phyloP scores from a whole-genome alignment of 139 green algal genomes.

The Chlorella sp. region DNA sequence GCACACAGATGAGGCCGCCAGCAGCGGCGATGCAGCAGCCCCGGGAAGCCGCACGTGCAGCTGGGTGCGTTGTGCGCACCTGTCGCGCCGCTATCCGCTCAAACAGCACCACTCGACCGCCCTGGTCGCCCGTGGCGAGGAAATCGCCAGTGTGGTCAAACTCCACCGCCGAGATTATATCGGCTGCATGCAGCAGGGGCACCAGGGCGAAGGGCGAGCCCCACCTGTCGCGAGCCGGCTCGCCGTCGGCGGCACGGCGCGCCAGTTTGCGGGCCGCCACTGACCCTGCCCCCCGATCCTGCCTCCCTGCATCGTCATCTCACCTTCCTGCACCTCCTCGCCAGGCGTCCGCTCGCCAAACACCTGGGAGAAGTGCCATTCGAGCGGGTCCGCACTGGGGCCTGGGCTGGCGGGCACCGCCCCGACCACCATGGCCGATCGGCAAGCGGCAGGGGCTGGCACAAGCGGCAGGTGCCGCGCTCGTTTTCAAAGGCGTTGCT shows the following conservation, averaged over 20 bases:
- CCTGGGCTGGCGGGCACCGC: too few species aligned
- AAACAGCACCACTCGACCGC: slow-evolving; percentile 97
- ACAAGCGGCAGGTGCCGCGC: too few species aligned
- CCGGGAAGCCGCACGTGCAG: too few species aligned
- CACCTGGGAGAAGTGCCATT: slow-evolving; percentile 96
- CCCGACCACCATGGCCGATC: too few species aligned
- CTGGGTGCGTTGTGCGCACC: too few species aligned
- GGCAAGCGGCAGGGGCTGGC: too few species aligned
- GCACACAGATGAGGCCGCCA: too few species aligned
- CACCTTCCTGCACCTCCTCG: slow-evolving; percentile 96
- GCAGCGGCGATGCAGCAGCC: too few species aligned
- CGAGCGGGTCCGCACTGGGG: slow-evolving; percentile 34
- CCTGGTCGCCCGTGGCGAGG: slow-evolving; percentile 95
- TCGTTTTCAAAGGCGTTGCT: too few species aligned
- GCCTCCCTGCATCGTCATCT: background rate
- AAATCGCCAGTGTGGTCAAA: slow-evolving; percentile 93
- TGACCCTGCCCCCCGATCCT: background rate
- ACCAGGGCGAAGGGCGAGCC: background rate
- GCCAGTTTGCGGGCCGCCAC: background rate
- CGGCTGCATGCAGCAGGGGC: slow-evolving; percentile 69
- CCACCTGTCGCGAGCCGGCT: background rate
- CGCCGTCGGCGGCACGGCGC: background rate
- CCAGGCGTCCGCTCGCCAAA: slow-evolving; percentile 94
- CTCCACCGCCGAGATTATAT: slow-evolving; percentile 98
- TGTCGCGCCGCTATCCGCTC: slow-evolving; percentile 68